Evolutionary conservation across 371 early-diverging fungal genomes (phyloP).

Genomic region (Apophysomyces variabilis): DNA sequence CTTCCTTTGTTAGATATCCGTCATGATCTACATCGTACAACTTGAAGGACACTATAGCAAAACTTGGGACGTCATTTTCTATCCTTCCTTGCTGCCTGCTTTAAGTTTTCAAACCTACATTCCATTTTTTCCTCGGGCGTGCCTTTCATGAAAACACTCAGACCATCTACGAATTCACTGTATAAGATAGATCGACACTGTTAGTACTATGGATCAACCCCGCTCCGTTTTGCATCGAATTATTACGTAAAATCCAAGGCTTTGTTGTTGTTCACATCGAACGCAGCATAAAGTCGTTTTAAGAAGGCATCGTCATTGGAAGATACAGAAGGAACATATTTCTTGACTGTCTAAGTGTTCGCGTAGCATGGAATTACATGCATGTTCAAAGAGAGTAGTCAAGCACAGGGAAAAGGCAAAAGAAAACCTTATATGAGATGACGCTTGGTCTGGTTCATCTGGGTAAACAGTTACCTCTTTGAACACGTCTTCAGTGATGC

Average conservation of each 20-base stretch:
- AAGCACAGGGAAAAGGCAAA: not conserved
- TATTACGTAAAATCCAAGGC: conserved; percentile 66
- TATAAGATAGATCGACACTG: no score
- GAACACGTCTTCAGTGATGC: conserved; percentile 75
- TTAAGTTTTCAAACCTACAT: conserved; percentile 48
- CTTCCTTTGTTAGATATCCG: conserved; percentile 77
- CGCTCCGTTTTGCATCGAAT: not conserved
- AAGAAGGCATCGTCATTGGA: conserved; percentile 76
- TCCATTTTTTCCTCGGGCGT: conserved; percentile 80
- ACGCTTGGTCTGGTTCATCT: conserved; percentile 7
- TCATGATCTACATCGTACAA: conserved; percentile 84
- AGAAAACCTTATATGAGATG: not conserved
- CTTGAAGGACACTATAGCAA: conserved; percentile 75
- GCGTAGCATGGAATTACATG: not conserved
- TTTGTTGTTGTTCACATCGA: conserved; percentile 73
- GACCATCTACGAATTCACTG: conserved; percentile 78
- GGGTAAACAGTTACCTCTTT: conserved; percentile 59
- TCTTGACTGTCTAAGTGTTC: conserved; percentile 39
- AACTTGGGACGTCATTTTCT: not conserved
- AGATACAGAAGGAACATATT: conserved; percentile 55
- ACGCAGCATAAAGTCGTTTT: conserved; percentile 80
- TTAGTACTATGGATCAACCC: no score
- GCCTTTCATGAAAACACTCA: conserved; percentile 81
- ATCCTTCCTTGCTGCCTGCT: not conserved
- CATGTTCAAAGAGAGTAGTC: not conserved